Conservation (phyloP, 768 basidiomycete species). For the Butyriboletus loyo region DNA sequence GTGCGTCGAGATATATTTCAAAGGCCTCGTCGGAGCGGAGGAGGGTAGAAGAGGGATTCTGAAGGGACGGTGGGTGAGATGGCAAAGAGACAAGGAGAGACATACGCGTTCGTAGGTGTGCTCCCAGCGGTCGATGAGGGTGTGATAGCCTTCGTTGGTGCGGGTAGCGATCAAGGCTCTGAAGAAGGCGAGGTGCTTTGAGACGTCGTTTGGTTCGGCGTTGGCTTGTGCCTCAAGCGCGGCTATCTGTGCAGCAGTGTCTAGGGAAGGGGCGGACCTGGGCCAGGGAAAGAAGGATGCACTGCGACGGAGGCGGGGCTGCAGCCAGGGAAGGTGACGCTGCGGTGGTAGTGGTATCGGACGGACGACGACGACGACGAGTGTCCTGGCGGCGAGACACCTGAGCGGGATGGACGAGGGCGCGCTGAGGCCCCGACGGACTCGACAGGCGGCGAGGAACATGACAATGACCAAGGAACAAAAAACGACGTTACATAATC, state of each 20-base stretch:
- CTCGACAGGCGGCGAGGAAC: not conserved
- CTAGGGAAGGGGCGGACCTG: constrained; percentile 53
- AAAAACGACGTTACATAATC: constrained; percentile 21
- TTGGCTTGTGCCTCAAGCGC: constrained; percentile 77
- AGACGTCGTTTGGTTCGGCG: constrained; percentile 62
- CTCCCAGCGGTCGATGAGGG: constrained; percentile 79
- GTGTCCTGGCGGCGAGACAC: not conserved
- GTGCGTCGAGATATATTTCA: constrained; percentile 67
- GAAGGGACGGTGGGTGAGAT: constrained; percentile 4
- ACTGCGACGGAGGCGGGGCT: constrained; percentile 19
- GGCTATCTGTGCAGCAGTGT: constrained; percentile 67
- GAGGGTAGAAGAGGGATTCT: constrained; percentile 71
- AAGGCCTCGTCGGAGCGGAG: constrained; percentile 71
- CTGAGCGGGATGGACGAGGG: not conserved
- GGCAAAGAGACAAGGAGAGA: constrained; percentile 13
- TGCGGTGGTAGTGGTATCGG: not conserved
- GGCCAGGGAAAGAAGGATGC: constrained; percentile 35
- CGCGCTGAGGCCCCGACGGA: not conserved
- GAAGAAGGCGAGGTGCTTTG: constrained; percentile 68
- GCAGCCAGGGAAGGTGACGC: constrained; percentile 36
- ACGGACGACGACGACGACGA: not conserved
- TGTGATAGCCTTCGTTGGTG: constrained; percentile 64
- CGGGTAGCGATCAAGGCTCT: constrained; percentile 64
- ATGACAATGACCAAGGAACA: too few species aligned
- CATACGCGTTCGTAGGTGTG: constrained; percentile 79